These are phyloP conservation scores for Juncus inflexus DNA, from an alignment of 176 grass and related monocot species.

Conservation along the genomic window DNA sequence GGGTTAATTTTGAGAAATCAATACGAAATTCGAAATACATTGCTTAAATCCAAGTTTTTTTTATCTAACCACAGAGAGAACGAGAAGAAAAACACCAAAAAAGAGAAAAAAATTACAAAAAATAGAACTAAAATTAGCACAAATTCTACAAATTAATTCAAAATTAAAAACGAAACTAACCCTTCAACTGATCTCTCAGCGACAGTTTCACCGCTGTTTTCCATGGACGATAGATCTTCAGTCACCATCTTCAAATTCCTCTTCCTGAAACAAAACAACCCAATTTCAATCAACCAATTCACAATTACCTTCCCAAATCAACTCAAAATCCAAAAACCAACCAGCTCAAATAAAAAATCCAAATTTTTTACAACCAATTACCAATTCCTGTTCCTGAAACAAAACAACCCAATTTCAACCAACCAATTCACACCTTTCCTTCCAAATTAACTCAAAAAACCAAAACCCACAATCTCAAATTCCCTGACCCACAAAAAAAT, in stretches of 20 bases:
- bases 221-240: slow-evolving; percentile 17
- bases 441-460: neutral
- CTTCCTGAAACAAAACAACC: slow-evolving; percentile 20
- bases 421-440: neutral
- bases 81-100: neutral
- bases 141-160: neutral
- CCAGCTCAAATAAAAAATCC: slow-evolving; percentile 5
- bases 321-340: neutral
- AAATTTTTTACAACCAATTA: neutral
- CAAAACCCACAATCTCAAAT: neutral
- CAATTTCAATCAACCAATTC: slow-evolving; percentile 1
- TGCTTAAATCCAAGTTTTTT: no score
- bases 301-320: neutral
- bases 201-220: slow-evolving; percentile 24
- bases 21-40: no score
- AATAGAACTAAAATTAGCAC: slow-evolving; percentile 1
- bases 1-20: no score
- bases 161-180: slow-evolving; percentile 16
- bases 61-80: neutral
- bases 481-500: neutral
- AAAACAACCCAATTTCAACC: slow-evolving; percentile 2
- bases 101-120: slow-evolving; percentile 1
- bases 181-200: slow-evolving; percentile 27
- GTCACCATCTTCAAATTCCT: slow-evolving; percentile 16
- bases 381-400: slow-evolving; percentile 8